Evolutionary conservation across 108 stramenopile species (phyloP), one percentile per base, ranked within the genome.

Genomic region (Asterionellopsis glacialis): DNA sequence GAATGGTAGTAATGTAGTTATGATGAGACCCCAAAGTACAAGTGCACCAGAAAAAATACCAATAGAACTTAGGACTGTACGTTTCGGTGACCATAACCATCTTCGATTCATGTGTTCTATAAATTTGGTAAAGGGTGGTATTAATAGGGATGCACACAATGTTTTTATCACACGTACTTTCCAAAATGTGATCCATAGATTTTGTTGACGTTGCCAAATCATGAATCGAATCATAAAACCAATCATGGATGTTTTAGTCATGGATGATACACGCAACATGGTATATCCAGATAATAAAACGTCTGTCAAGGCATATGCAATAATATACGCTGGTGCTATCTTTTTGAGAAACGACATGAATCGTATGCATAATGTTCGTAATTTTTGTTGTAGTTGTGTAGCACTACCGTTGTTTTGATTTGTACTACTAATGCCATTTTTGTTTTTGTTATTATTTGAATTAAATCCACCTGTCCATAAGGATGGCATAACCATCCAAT

Each of bases 401-500:
- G 19, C 5, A 48, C 11, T 11, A 14, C 43, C 14, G 51, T 16
- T 11, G 16, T 16, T 11, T 16, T 11, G 16, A 10, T 18, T 19
- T 51, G 11, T 51, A 11, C 13, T n/a, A 16, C 11, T 16, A 51
- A 51, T 19, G 51, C 4, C 47, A 48, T 48, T 48, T 2, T 1
- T 9, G 5, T 48, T 21, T 9, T 7, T 21, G 2, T 16, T 19
- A 19, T 48, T 21, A 41, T 57, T 57, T 10, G 41, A 21, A n/a
- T 57, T 55, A 57, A 64, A 79, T 38, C 80, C 83, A 41, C 45
- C 47, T 1, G 72, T 82, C 81, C 85, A 86, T 18, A 86, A 55
- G 39, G 42, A 55, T 15, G 75, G 73, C 55, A 79, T 55, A 1
- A 77, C 58, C 57, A 86, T 69, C 85, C 85, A 86, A 68, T 82